A percentile compares a stretch with the other conserved stretches of the same genome.
Conservation (phyloP, 306 rosid genomes). For the Quercus variabilis region DNA sequence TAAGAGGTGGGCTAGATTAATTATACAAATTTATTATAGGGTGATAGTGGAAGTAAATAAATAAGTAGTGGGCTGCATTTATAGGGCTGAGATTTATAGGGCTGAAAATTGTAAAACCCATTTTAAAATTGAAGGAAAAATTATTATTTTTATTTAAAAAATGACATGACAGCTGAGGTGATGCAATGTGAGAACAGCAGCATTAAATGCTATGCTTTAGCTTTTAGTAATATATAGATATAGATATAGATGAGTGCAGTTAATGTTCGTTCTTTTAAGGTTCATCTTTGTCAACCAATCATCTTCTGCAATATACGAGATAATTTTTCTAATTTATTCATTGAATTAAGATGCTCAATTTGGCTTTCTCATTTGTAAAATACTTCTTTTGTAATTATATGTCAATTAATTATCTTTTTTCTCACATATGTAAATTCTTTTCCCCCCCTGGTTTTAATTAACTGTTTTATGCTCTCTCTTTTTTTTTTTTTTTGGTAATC, state of each 20-base stretch:
- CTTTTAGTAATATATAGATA: too few relatives aligned
- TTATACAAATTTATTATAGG: too few relatives aligned
- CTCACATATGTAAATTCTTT: neutral
- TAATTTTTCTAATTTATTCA: neutral
- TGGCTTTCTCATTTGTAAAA: neutral
- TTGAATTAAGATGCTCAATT: neutral
- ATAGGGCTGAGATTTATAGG: too few relatives aligned
- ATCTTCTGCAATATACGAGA: neutral
- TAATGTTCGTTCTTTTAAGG: neutral
- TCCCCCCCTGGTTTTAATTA: neutral
- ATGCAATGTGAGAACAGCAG: too few relatives aligned
- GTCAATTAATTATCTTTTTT: neutral
- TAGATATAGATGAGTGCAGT: neutral
- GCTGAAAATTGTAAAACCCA: too few relatives aligned
- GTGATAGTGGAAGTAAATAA: too few relatives aligned
- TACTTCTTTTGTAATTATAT: neutral
- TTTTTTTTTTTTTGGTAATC: conserved; percentile 25
- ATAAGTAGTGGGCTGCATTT: too few relatives aligned
- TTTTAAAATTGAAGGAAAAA: too few relatives aligned
- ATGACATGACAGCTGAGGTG: too few relatives aligned
- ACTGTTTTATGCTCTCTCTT: neutral
- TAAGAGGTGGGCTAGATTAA: too few relatives aligned
- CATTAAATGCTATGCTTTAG: too few relatives aligned
- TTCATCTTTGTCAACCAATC: neutral
- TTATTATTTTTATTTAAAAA: too few relatives aligned